These are phyloP conservation scores for Tuctoria greenei DNA, from an alignment of 176 grass and related monocot genomes.

Conservation along the genomic window DNA sequence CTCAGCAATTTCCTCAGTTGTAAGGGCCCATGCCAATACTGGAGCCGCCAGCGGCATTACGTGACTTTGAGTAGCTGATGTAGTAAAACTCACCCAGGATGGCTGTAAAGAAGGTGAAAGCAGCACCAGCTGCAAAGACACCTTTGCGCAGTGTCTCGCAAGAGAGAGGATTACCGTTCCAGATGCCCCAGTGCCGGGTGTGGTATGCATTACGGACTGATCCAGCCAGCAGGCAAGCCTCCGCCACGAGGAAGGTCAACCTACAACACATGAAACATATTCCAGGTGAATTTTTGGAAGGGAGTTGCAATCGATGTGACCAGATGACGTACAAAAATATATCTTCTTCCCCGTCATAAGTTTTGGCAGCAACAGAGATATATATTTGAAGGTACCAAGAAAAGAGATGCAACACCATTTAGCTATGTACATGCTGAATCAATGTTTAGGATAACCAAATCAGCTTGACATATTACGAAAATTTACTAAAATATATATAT, in stretches of 20 bases:
- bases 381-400: background rate
- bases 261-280: constrained; percentile 34
- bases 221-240: constrained; percentile 71
- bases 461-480: background rate
- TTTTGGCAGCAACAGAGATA: background rate
- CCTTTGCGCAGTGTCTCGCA: constrained; percentile 88
- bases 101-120: constrained; percentile 86
- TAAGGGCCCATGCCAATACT: constrained; percentile 75
- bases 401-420: background rate
- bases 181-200: constrained; percentile 72
- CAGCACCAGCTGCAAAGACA: constrained; percentile 77
- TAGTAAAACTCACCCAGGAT: constrained; percentile 87
- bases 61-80: constrained; percentile 59
- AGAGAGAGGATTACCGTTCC: constrained; percentile 33
- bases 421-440: background rate
- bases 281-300: background rate
- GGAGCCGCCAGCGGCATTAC: constrained; percentile 45
- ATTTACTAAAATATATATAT: background rate
- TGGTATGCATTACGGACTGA: constrained; percentile 86
- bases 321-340: background rate
- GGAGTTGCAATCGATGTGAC: constrained; percentile 10
- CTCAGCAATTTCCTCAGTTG: constrained; percentile 47
- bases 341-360: background rate
- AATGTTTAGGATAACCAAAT: constrained; percentile 16
- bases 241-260: constrained; percentile 77